Base-by-base conservation (phyloP, 176 grass and related monocot species). In the Cenchrus fungigraminus region DNA sequence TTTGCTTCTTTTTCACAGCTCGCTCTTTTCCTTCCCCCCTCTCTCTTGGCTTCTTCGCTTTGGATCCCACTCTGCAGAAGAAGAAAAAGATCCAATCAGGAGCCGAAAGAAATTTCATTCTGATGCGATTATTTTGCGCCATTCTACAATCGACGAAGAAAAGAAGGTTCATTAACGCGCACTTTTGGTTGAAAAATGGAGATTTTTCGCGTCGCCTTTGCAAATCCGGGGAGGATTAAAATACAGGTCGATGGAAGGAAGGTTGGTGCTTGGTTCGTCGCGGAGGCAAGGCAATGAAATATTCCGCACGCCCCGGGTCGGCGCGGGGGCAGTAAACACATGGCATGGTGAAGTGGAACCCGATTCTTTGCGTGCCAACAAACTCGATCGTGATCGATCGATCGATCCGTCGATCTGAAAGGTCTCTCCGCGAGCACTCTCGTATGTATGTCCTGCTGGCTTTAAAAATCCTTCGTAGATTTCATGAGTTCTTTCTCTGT, bases 281-380 rank as follows among this genome's bases (percentile, higher is more conserved):
- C 6, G 4, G 54, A 86, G 68, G 62, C 64, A 47, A 87, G 68
- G 62, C 64, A 83, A 83, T 51, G 8, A 79, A 82, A 79, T 86
- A 90, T 87, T 87, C 51, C 78, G 28, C 49, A 51, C 49, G 10
- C 17, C 19, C 53, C 2, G 3, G 4, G 1, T 0, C 9, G 12
- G 9, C 4, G 37, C 37, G 37, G 37, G 47, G 22, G 47, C 1
- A 6, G 65, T 58, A 71, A 69, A 78, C 55, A 79, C 73, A 78
- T 53, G 50, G 12, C 73, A 78, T 53, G 50, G 12, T 22, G 63
- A 37, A 77, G 34, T 77, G 54, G 82, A 82, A 86, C 75, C 81
- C 46, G 68, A 90, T 87, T 79, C 89, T 74, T 90, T 79, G 84
- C 89, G 80, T 87, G 77, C 58, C 60, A 53, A 72, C 57, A 19